Conservation (phyloP, 148 eudicot species). For the Rhododendron henanense region DNA sequence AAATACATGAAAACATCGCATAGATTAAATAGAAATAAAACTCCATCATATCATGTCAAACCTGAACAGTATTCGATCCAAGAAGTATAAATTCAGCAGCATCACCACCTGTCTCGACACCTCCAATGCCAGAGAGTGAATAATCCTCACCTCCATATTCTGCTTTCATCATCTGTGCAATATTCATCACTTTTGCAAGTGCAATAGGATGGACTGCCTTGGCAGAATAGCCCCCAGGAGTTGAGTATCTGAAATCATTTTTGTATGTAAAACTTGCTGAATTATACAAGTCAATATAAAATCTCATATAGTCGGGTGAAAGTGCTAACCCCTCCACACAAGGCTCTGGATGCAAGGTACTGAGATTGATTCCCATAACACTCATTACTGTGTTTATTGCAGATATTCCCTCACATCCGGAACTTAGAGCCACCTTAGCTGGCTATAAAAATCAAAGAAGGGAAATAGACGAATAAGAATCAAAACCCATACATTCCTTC, state of each 20-base stretch:
- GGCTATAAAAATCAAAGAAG: constrained; percentile 45
- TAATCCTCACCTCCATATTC: constrained; percentile 64
- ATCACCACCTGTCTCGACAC: constrained; percentile 92
- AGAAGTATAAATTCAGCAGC: constrained; percentile 99
- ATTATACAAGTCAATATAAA: not conserved
- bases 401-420: constrained; percentile 93
- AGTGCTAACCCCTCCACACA: constrained; percentile 93
- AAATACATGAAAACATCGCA: not conserved
- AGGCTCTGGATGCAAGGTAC: constrained; percentile 91
- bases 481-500: not conserved
- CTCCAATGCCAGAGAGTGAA: constrained; percentile 96
- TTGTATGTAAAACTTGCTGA: not conserved
- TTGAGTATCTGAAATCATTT: constrained; percentile 62
- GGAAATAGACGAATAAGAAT: not conserved
- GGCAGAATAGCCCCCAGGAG: constrained; percentile 94
- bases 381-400: constrained; percentile 96
- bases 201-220: constrained; percentile 99
- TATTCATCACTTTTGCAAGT: constrained; percentile 96
- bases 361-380: constrained; percentile 98
- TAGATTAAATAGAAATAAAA: not conserved
- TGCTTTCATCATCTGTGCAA: constrained; percentile 90
- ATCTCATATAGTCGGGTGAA: not conserved
- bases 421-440: constrained; percentile 70
- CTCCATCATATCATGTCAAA: constrained; percentile 17
- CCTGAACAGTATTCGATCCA: constrained; percentile 98